Evolutionary conservation across 768 basidiomycete species (phyloP).

Genomic region (Boletus tylopilopsis): DNA sequence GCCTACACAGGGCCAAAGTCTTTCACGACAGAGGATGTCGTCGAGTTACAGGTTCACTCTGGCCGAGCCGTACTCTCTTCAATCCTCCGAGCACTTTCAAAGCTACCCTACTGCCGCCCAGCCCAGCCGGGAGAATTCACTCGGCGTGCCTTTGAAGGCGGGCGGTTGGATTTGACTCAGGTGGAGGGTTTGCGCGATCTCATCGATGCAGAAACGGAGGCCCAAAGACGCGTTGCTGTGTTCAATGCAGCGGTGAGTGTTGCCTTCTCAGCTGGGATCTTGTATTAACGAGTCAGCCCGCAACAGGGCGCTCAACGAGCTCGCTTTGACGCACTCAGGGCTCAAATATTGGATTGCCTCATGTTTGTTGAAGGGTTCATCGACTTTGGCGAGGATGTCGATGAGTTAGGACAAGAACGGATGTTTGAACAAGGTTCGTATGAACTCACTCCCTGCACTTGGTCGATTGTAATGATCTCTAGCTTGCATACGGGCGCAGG

Average conservation of each 20-base stretch:
- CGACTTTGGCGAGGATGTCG: slow-evolving; percentile 85
- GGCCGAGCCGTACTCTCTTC: slow-evolving; percentile 76
- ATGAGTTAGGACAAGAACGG: slow-evolving; percentile 76
- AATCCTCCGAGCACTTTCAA: slow-evolving; percentile 59
- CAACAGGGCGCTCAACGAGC: slow-evolving; percentile 60
- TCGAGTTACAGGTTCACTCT: slow-evolving; percentile 87
- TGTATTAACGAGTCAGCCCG: background rate
- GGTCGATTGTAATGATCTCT: background rate
- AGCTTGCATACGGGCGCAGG: slow-evolving; percentile 53
- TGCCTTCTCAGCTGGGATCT: background rate
- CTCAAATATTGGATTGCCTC: slow-evolving; percentile 65
- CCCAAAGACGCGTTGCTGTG: slow-evolving; percentile 71
- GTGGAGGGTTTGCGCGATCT: slow-evolving; percentile 87
- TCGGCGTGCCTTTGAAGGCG: slow-evolving; percentile 73
- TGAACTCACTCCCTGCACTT: background rate
- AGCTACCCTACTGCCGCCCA: slow-evolving; percentile 62
- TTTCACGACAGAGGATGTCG: slow-evolving; percentile 77
- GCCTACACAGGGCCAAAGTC: slow-evolving; percentile 60
- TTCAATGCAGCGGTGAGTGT: slow-evolving; percentile 60
- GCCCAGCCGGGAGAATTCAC: slow-evolving; percentile 91
- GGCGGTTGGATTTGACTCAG: slow-evolving; percentile 82
- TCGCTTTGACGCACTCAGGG: slow-evolving; percentile 61
- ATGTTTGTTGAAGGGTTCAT: slow-evolving; percentile 85
- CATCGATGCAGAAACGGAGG: slow-evolving; percentile 85
- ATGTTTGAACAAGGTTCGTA: slow-evolving; percentile 65